Evolutionary conservation across 495 filamentous ascomycete species (phyloP).

Genomic region (Amphirosellinia nigrospora): DNA sequence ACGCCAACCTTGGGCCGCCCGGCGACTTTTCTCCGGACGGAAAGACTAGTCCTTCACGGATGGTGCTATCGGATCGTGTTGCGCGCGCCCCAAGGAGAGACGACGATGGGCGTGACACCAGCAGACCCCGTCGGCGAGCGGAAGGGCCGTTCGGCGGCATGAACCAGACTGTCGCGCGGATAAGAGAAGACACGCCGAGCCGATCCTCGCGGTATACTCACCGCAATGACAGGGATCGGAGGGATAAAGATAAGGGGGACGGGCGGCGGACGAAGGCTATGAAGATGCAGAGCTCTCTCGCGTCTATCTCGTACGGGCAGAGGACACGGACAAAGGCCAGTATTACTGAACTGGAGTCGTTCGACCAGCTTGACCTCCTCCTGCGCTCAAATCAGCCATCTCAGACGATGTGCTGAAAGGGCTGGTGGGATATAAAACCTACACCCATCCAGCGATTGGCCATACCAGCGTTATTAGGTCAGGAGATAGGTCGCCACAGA

Average conservation of each 20-base stretch:
- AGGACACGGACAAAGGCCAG: constrained; percentile 70
- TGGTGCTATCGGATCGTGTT: constrained; percentile 80
- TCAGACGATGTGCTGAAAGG: constrained; percentile 71
- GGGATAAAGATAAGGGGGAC: constrained; percentile 42
- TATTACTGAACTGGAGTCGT: constrained; percentile 73
- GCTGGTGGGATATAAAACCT: constrained; percentile 70
- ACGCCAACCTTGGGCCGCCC: constrained; percentile 42
- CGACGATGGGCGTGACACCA: constrained; percentile 42
- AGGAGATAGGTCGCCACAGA: constrained; percentile 33
- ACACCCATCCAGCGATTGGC: constrained; percentile 89
- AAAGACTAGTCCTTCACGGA: constrained; percentile 67
- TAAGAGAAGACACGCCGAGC: constrained; percentile 42
- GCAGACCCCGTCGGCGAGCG: constrained; percentile 43
- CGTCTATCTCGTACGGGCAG: constrained; percentile 74
- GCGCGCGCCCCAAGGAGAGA: constrained; percentile 54
- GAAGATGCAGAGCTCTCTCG: constrained; percentile 88
- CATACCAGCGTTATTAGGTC: constrained; percentile 76
- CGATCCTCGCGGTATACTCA: constrained; percentile 35
- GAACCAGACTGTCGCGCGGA: constrained; percentile 70
- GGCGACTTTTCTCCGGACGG: constrained; percentile 43
- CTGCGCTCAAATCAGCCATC: constrained; percentile 75
- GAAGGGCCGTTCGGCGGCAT: constrained; percentile 76
- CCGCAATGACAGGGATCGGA: constrained; percentile 35
- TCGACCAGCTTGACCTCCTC: constrained; percentile 78
- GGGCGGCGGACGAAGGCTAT: constrained; percentile 72